Evolutionary conservation across 1,284 basidiomycete species (phyloP).

Genomic region (Papiliotrema laurentii): DNA sequence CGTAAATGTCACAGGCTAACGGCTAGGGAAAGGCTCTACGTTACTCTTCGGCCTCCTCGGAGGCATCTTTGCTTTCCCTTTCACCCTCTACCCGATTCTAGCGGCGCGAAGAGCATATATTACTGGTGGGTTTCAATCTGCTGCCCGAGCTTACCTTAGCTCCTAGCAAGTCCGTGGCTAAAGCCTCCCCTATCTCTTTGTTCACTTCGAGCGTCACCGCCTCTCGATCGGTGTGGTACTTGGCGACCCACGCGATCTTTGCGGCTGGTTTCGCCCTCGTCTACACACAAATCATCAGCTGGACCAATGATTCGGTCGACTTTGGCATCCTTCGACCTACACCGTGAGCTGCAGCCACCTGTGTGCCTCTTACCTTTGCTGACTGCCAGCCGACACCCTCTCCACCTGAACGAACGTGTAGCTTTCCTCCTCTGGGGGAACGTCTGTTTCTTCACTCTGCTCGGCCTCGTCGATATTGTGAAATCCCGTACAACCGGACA

Average conservation of each 20-base stretch:
- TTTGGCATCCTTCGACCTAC: slow-evolving; percentile 21
- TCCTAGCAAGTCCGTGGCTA: no score
- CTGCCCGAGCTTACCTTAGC: no score
- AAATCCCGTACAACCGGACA: slow-evolving; percentile 13
- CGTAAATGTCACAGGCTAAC: background rate
- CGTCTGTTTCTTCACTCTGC: slow-evolving; percentile 15
- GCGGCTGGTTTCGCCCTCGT: slow-evolving; percentile 15
- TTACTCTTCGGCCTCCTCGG: background rate
- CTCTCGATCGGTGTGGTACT: slow-evolving; percentile 13
- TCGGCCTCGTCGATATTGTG: slow-evolving; percentile 29
- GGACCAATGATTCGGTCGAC: slow-evolving; percentile 8
- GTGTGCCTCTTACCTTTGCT: background rate
- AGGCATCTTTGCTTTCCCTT: slow-evolving; percentile 27
- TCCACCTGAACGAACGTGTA: slow-evolving; percentile 43
- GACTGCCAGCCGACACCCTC: slow-evolving; percentile 29
- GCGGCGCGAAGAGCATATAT: slow-evolving; percentile 24
- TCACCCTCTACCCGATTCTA: slow-evolving; percentile 47
- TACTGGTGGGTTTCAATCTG: slow-evolving; percentile 31
- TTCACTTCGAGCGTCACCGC: slow-evolving; percentile 19
- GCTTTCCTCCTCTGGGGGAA: slow-evolving; percentile 37
- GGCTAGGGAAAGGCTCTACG: background rate
- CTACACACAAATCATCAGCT: slow-evolving; percentile 12
- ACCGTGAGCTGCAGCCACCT: slow-evolving; percentile 10
- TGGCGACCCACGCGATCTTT: slow-evolving; percentile 19
- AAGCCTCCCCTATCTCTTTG: no score